A percentile compares a stretch with the other conserved stretches of the same genome.
Evolutionary conservation across 2,329 filamentous ascomycete species (phyloP).

Genomic region (Podosphaera xanthii): DNA sequence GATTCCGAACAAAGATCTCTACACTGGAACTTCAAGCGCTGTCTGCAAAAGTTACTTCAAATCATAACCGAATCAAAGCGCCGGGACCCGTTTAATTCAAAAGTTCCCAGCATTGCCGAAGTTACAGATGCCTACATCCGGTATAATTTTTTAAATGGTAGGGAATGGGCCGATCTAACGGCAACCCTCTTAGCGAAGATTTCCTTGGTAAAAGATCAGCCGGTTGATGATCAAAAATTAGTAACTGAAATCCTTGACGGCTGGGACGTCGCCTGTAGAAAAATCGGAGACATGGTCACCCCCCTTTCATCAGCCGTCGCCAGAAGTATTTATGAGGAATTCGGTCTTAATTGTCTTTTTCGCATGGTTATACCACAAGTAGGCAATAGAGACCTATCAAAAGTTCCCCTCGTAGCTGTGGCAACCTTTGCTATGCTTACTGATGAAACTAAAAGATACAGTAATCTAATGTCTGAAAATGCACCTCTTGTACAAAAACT

Average conservation of each 20-base stretch:
- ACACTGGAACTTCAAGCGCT: neutral
- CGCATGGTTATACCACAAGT: conserved; percentile 8
- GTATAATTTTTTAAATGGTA: conserved; percentile 9
- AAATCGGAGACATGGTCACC: conserved; percentile 1
- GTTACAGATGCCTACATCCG: conserved; percentile 9
- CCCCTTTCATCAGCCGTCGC: conserved; percentile 5
- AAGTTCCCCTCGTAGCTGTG: conserved; percentile 10
- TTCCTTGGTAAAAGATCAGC: conserved; percentile 3
- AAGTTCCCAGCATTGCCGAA: conserved; percentile 12
- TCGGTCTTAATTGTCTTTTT: conserved; percentile 7
- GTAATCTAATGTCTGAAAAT: conserved; percentile 2
- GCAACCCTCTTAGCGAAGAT: conserved; percentile 8
- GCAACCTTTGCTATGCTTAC: conserved; percentile 12
- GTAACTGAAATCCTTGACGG: conserved; percentile 12
- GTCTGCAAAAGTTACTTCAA: conserved; percentile 4
- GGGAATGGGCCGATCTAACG: conserved; percentile 13
- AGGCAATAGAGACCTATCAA: conserved; percentile 2
- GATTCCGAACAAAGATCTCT: neutral
- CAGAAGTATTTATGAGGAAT: conserved; percentile 2
- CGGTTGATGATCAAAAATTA: conserved; percentile 4
- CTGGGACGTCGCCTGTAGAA: conserved; percentile 14
- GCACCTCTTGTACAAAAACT: conserved; percentile 5
- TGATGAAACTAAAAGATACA: neutral
- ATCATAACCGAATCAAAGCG: conserved; percentile 9
- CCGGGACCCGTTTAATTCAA: conserved; percentile 6